phyloP scores from a whole-genome alignment of 345 rosid species.

The Boechera stricta region DNA sequence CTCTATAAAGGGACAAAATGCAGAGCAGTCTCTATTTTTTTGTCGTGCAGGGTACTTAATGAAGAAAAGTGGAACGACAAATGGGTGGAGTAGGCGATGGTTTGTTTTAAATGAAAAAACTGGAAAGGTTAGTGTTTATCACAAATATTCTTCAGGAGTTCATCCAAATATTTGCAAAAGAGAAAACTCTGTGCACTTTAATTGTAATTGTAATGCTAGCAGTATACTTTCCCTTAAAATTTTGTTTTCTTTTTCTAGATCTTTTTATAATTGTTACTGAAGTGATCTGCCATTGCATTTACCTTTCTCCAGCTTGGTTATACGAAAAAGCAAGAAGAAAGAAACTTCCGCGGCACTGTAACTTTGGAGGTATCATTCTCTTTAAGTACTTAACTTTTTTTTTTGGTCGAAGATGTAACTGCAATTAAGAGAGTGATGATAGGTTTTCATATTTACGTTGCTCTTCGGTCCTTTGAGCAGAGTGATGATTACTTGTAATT shows the following conservation, averaged over 20 bases:
- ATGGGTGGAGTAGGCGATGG: constrained; percentile 94
- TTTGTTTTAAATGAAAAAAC: constrained; percentile 92
- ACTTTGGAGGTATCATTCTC: constrained; percentile 67
- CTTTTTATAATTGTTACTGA: constrained; percentile 3
- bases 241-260: not conserved
- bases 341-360: constrained; percentile 87
- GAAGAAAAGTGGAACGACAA: constrained; percentile 90
- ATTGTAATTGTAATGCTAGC: constrained; percentile 1
- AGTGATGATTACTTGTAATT: constrained; percentile 10
- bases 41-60: constrained; percentile 36
- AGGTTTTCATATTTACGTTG: constrained; percentile 8
- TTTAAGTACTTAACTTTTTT: not conserved
- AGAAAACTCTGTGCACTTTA: constrained; percentile 17
- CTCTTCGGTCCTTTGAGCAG: constrained; percentile 5
- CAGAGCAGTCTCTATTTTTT: no score
- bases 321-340: constrained; percentile 93
- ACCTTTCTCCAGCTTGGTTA: constrained; percentile 72
- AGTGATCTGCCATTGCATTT: constrained; percentile 16
- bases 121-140: constrained; percentile 70
- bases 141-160: not conserved
- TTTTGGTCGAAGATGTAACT: not conserved
- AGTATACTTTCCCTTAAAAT: constrained; percentile 6
- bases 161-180: constrained; percentile 13
- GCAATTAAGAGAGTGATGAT: not conserved
- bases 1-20: no score